Conservation (phyloP, 345 rosid genomes). For the Salix suchowensis region DNA sequence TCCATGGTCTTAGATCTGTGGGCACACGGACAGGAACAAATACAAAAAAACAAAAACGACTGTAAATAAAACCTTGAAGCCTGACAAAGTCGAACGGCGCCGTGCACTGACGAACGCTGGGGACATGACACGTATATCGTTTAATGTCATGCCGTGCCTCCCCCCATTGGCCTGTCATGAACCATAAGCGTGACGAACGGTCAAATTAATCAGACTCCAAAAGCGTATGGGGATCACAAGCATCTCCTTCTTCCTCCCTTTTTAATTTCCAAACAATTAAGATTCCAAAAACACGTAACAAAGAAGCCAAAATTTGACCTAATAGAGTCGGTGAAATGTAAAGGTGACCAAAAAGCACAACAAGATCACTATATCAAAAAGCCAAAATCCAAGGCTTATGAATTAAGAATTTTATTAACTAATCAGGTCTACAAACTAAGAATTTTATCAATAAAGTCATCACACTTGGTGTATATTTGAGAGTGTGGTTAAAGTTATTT, state of each 20-base stretch:
- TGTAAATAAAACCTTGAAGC: neutral
- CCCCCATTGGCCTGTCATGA: constrained; percentile 48
- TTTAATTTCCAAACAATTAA: neutral
- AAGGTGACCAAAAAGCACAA: neutral
- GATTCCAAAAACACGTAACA: neutral
- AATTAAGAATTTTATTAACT: neutral
- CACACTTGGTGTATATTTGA: too few species aligned
- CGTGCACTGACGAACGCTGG: neutral
- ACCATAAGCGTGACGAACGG: constrained; percentile 59
- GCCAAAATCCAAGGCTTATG: neutral
- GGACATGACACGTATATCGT: constrained; percentile 17
- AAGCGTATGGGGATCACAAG: constrained; percentile 3
- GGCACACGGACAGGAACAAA: neutral
- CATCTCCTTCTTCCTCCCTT: neutral
- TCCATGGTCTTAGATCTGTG: neutral
- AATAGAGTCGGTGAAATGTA: constrained; percentile 7
- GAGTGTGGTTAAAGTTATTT: too few species aligned
- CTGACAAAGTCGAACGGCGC: constrained; percentile 21
- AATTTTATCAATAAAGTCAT: neutral
- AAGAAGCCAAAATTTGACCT: neutral
- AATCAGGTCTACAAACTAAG: neutral
- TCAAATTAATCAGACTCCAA: constrained; percentile 44
- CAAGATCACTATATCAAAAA: neutral
- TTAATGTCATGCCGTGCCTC: constrained; percentile 15
- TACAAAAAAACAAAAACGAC: neutral